phyloP scores from a whole-genome alignment of 2,329 filamentous ascomycete species.

The Thermothelomyces thermophilus region DNA sequence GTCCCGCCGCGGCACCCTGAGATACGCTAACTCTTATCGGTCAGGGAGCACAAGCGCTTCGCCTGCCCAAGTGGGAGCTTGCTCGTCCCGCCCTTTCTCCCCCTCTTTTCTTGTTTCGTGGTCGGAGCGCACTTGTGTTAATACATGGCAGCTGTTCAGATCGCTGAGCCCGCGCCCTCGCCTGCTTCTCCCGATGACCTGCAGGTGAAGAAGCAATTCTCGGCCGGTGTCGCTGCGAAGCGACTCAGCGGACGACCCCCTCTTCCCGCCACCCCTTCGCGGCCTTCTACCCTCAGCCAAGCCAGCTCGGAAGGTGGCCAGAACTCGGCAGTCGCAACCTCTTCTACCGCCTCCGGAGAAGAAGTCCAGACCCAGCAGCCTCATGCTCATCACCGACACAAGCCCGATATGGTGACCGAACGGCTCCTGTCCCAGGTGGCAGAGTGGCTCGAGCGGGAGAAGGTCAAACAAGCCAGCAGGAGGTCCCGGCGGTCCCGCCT shows the following conservation, averaged over 20 bases:
- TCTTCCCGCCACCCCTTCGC: constrained; percentile 35
- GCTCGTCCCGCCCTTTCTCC: background rate
- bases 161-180: constrained; percentile 44
- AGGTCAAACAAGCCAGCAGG: constrained; percentile 54
- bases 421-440: constrained; percentile 38
- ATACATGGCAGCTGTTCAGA: constrained; percentile 45
- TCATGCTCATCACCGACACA: constrained; percentile 31
- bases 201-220: constrained; percentile 38
- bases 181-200: constrained; percentile 32
- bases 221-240: constrained; percentile 37
- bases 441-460: constrained; percentile 80
- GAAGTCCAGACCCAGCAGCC: constrained; percentile 26
- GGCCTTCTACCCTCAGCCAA: constrained; percentile 38
- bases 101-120: background rate
- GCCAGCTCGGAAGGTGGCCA: constrained; percentile 30
- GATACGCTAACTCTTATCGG: background rate
- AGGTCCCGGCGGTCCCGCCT: constrained; percentile 42
- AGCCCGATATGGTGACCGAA: constrained; percentile 26
- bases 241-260: constrained; percentile 40
- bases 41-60: background rate
- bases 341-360: constrained; percentile 26
- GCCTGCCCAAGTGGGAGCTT: background rate
- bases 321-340: constrained; percentile 23
- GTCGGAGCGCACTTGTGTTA: background rate
- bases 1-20: background rate